Evolutionary conservation across 257 asterid species (phyloP).

Genomic region (Solanum verrucosum): DNA sequence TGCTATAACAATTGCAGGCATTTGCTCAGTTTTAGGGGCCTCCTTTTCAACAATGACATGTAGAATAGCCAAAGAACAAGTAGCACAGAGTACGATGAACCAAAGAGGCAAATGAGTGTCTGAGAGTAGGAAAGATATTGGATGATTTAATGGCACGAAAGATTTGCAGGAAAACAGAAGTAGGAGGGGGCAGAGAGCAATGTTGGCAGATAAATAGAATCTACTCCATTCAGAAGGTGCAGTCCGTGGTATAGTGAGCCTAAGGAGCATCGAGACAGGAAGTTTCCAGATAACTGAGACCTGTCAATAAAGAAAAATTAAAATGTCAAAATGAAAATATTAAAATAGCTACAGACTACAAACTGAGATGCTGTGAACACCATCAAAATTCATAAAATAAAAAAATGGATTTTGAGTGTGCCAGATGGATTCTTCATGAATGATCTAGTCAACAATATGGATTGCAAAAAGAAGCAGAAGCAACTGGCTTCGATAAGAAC

Average conservation of each 20-base stretch:
- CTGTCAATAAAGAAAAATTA: conserved; percentile 30
- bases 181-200: conserved; percentile 77
- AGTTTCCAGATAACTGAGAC: conserved; percentile 61
- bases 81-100: conserved; percentile 53
- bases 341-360: not conserved
- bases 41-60: conserved; percentile 66
- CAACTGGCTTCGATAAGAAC: not conserved
- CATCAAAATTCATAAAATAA: not conserved
- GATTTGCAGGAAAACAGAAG: conserved; percentile 72
- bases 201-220: conserved; percentile 71
- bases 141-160: conserved; percentile 66
- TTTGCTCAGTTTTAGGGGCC: conserved; percentile 70
- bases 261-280: conserved; percentile 70
- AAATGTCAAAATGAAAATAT: conserved; percentile 1
- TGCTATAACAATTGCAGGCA: conserved; percentile 44
- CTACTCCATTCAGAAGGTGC: conserved; percentile 81
- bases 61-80: conserved; percentile 57
- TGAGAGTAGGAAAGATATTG: conserved; percentile 59
- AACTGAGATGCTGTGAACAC: not conserved
- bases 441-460: not conserved
- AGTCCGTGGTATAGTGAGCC: conserved; percentile 75
- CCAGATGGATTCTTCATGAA: not conserved
- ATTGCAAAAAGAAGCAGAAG: not conserved
- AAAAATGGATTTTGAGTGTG: not conserved
- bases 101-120: conserved; percentile 74